These are phyloP conservation scores for Acanthamoeba quina DNA, from an alignment of 208 protist genomes.

Conservation along the genomic window DNA sequence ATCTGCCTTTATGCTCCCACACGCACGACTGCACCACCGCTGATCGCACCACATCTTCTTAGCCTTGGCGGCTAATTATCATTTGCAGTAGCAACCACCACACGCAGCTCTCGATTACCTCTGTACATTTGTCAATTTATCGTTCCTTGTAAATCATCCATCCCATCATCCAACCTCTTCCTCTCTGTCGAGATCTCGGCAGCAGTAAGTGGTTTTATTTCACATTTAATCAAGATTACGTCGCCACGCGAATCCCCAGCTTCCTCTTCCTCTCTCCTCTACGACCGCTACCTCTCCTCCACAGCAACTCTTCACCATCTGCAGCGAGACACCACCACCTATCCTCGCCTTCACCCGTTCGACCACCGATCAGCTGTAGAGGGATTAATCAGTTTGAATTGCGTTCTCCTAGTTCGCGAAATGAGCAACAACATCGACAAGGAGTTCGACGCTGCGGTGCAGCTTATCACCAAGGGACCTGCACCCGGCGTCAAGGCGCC, in stretches of 20 bases:
- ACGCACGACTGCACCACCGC: too few species aligned
- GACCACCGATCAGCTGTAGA: conserved; percentile 28
- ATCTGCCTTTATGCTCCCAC: too few species aligned
- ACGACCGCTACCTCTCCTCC: conserved; percentile 48
- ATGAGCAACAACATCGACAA: conserved; percentile 57
- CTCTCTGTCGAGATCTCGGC: neutral
- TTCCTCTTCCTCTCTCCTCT: neutral
- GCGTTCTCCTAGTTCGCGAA: conserved; percentile 21
- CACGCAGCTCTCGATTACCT: too few species aligned
- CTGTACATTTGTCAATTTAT: too few species aligned
- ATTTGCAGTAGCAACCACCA: too few species aligned
- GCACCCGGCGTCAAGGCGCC: conserved; percentile 47
- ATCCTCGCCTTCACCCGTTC: conserved; percentile 2
- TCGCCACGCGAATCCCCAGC: neutral
- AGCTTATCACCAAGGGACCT: conserved; percentile 65
- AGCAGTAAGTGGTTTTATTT: neutral
- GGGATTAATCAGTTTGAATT: conserved; percentile 66
- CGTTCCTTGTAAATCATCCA: too few species aligned
- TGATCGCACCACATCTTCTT: too few species aligned
- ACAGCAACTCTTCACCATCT: conserved; percentile 1
- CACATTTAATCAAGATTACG: neutral
- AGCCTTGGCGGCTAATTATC: too few species aligned
- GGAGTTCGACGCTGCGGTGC: conserved; percentile 66
- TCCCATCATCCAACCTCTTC: neutral
- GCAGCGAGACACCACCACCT: neutral